Evolutionary conservation across 1,139 yeast species (phyloP).

Genomic region (Geotrichum cucujoidarum): DNA sequence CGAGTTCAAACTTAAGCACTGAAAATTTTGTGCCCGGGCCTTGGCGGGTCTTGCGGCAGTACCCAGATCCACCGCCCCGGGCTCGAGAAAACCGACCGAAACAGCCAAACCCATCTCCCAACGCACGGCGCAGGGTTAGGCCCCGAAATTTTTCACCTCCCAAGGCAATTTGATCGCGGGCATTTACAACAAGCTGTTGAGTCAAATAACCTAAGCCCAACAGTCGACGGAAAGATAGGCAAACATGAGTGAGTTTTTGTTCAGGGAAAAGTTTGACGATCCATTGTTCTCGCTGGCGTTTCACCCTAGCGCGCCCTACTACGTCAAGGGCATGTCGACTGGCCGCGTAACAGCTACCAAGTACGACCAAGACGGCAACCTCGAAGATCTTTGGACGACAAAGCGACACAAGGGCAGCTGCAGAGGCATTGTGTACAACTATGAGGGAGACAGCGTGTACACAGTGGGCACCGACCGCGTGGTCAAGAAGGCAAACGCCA

Average conservation of each 20-base stretch:
- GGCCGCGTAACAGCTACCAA: conserved; percentile 56
- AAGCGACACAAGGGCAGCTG: conserved; percentile 89
- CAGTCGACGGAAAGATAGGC: neutral
- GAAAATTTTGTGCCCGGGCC: too few relatives aligned
- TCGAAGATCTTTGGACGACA: conserved; percentile 65
- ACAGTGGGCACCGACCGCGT: conserved; percentile 77
- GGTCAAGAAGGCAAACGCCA: conserved; percentile 66
- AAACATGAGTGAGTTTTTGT: conserved; percentile 17
- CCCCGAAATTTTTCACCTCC: neutral
- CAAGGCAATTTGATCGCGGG: too few relatives aligned
- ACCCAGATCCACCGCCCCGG: too few relatives aligned
- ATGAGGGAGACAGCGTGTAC: conserved; percentile 48
- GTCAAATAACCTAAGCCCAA: neutral
- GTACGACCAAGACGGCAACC: conserved; percentile 38
- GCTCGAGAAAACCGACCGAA: neutral
- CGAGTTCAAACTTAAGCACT: too few relatives aligned
- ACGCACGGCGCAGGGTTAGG: conserved; percentile 2
- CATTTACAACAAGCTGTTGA: too few relatives aligned
- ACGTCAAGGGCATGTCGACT: conserved; percentile 70
- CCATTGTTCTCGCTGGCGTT: conserved; percentile 76
- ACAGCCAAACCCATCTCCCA: neutral
- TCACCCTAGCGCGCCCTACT: conserved; percentile 66
- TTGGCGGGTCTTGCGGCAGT: too few relatives aligned
- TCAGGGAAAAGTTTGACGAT: conserved; percentile 30
- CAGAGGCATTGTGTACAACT: conserved; percentile 65